A percentile compares a stretch with the other conserved stretches of the same genome.
phyloP scores from a whole-genome alignment of 1,139 yeast species.

The Lodderomyces jiufengensis region DNA sequence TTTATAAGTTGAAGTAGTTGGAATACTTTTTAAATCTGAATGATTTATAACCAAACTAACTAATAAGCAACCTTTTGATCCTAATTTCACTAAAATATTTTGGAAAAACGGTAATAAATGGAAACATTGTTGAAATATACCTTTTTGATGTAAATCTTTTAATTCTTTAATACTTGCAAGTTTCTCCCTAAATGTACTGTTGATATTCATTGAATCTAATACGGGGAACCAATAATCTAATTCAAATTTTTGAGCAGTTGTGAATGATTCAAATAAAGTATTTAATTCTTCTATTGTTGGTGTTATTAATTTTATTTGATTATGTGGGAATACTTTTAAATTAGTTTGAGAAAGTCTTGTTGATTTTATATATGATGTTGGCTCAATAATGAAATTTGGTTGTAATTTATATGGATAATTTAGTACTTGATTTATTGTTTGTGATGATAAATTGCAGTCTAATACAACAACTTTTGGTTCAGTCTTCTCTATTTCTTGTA shows the following conservation, averaged over 20 bases:
- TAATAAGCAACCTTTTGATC: slow-evolving; percentile 57
- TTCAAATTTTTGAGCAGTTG: slow-evolving; percentile 29
- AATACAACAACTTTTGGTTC: slow-evolving; percentile 48
- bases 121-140: slow-evolving; percentile 65
- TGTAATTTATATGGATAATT: slow-evolving; percentile 1
- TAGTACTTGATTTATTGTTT: slow-evolving; percentile 27
- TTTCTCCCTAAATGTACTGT: slow-evolving; percentile 40
- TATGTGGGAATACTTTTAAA: slow-evolving; percentile 30
- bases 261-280: slow-evolving; percentile 50
- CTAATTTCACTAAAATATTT: slow-evolving; percentile 64
- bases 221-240: slow-evolving; percentile 72
- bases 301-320: slow-evolving; percentile 45
- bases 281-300: slow-evolving; percentile 68
- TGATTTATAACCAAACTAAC: slow-evolving; percentile 30
- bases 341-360: slow-evolving; percentile 27
- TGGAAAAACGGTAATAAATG: slow-evolving; percentile 72
- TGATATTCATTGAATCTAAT: slow-evolving; percentile 58
- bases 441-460: slow-evolving; percentile 64
- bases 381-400: slow-evolving; percentile 52
- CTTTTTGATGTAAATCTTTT: slow-evolving; percentile 32
- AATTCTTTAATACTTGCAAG: background rate
- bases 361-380: slow-evolving; percentile 70
- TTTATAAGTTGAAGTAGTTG: slow-evolving; percentile 30
- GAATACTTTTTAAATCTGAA: slow-evolving; percentile 31
- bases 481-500: slow-evolving; percentile 25